Conservation (phyloP, 306 rosid genomes). For the Malus orientalis region DNA sequence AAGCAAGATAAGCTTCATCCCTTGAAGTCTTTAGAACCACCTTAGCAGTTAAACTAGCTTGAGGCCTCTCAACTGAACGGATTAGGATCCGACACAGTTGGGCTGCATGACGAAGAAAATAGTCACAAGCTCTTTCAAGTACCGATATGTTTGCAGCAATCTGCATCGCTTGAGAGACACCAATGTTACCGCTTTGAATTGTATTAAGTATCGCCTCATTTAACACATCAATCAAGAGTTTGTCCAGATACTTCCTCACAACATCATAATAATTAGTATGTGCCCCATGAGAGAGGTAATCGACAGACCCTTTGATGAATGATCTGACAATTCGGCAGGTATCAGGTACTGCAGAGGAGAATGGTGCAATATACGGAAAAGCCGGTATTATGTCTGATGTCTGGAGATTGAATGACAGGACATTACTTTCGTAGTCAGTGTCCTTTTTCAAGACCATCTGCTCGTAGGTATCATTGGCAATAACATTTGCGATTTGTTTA, state of each 20-base stretch:
- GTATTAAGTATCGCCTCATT: conserved; percentile 58
- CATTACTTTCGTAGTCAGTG: conserved; percentile 60
- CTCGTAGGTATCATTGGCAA: conserved; percentile 64
- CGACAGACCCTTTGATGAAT: conserved; percentile 80
- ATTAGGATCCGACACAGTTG: conserved; percentile 46
- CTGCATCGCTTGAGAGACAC: conserved; percentile 91
- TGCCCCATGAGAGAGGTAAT: conserved; percentile 60
- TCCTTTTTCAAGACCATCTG: conserved; percentile 86
- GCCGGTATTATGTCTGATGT: conserved; percentile 78
- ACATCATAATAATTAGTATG: conserved; percentile 40
- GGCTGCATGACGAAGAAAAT: conserved; percentile 64
- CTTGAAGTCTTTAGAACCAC: conserved; percentile 59
- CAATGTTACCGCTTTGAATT: conserved; percentile 48
- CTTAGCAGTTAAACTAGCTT: conserved; percentile 68
- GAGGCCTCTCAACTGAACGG: conserved; percentile 60
- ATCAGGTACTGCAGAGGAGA: conserved; percentile 86
- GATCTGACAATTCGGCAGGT: conserved; percentile 69
- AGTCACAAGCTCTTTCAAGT: conserved; percentile 91
- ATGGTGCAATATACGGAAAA: conserved; percentile 78
- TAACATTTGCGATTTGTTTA: conserved; percentile 37
- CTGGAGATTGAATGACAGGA: conserved; percentile 65
- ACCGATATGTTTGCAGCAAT: conserved; percentile 80
- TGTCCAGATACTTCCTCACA: conserved; percentile 66
- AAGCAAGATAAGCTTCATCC: conserved; percentile 64
- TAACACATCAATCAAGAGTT: conserved; percentile 56